A percentile compares a stretch with the other conserved stretches of the same genome.
Conservation (phyloP, 2,329 filamentous ascomycete species). For the Fusarium miscanthi region DNA sequence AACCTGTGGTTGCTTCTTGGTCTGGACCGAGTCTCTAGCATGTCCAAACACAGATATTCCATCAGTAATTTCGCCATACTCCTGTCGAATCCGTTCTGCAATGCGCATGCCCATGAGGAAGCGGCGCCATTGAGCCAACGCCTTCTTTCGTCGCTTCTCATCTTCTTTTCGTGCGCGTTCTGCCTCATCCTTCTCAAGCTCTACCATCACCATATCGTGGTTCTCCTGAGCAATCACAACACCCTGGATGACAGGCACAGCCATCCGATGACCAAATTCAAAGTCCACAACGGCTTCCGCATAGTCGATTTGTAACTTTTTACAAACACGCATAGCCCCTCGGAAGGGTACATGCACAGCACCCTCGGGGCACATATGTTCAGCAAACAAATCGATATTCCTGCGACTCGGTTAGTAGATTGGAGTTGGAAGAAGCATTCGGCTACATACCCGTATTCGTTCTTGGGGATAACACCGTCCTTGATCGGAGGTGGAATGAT, state of each 20-base stretch:
- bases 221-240: constrained; percentile 89
- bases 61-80: constrained; percentile 75
- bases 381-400: constrained; percentile 95
- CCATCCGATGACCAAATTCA: constrained; percentile 94
- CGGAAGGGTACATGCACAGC: constrained; percentile 85
- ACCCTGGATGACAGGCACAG: constrained; percentile 89
- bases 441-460: constrained; percentile 75
- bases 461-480: constrained; percentile 90
- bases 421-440: neutral
- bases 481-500: constrained; percentile 90
- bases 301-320: constrained; percentile 84
- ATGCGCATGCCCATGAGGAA: constrained; percentile 89
- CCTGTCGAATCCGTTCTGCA: constrained; percentile 77
- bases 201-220: constrained; percentile 77
- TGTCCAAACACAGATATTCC: constrained; percentile 66
- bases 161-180: constrained; percentile 83
- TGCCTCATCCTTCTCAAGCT: constrained; percentile 80
- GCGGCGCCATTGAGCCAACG: constrained; percentile 84
- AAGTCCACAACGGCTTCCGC: constrained; percentile 97
- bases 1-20: constrained; percentile 37
- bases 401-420: constrained; percentile 45
- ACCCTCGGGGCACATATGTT: constrained; percentile 88
- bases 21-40: constrained; percentile 44
- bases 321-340: constrained; percentile 83
- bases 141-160: constrained; percentile 80